Percentiles rank a stretch among this genome's conserved stretches.
Conservation (phyloP, 2,329 filamentous ascomycete species). For the Ophiocordyceps sinensis region DNA sequence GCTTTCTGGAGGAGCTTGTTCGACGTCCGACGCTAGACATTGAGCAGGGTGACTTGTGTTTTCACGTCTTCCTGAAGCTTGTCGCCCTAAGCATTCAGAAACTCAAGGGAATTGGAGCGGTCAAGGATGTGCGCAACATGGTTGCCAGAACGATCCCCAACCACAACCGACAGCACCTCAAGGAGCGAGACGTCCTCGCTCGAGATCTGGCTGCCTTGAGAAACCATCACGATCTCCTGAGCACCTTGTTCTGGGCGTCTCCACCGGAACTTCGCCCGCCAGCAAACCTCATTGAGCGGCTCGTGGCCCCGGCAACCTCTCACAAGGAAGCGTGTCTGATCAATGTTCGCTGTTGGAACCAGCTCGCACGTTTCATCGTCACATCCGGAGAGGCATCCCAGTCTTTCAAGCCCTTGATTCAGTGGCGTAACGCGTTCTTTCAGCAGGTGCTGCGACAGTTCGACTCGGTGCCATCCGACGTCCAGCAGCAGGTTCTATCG, state of each 20-base stretch:
- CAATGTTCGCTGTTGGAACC: slow-evolving; percentile 47
- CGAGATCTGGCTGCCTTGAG: slow-evolving; percentile 48
- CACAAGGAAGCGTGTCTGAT: slow-evolving; percentile 54
- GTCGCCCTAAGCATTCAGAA: slow-evolving; percentile 41
- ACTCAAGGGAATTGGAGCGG: slow-evolving; percentile 29
- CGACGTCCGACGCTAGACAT: slow-evolving; percentile 30
- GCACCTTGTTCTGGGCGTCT: slow-evolving; percentile 50
- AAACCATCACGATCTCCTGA: slow-evolving; percentile 56
- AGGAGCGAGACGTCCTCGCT: slow-evolving; percentile 44
- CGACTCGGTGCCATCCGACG: slow-evolving; percentile 37
- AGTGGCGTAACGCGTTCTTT: slow-evolving; percentile 43
- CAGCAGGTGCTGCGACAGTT: slow-evolving; percentile 43
- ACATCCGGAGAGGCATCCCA: slow-evolving; percentile 28
- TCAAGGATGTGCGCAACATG: slow-evolving; percentile 46
- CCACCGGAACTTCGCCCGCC: slow-evolving; percentile 39
- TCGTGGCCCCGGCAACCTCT: slow-evolving; percentile 44
- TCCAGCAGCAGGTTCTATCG: slow-evolving; percentile 38
- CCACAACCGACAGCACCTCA: slow-evolving; percentile 48
- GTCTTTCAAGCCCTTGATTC: slow-evolving; percentile 29
- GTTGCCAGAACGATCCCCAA: slow-evolving; percentile 49
- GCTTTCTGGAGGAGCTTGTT: slow-evolving; percentile 43
- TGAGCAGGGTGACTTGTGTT: slow-evolving; percentile 43
- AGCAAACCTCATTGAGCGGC: slow-evolving; percentile 39
- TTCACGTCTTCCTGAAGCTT: slow-evolving; percentile 54
- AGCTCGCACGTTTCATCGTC: slow-evolving; percentile 44